A percentile compares a stretch with the other conserved stretches of the same genome.
Evolutionary conservation across 2,329 filamentous ascomycete species (phyloP).

Genomic region (Leptodontidium sp.): DNA sequence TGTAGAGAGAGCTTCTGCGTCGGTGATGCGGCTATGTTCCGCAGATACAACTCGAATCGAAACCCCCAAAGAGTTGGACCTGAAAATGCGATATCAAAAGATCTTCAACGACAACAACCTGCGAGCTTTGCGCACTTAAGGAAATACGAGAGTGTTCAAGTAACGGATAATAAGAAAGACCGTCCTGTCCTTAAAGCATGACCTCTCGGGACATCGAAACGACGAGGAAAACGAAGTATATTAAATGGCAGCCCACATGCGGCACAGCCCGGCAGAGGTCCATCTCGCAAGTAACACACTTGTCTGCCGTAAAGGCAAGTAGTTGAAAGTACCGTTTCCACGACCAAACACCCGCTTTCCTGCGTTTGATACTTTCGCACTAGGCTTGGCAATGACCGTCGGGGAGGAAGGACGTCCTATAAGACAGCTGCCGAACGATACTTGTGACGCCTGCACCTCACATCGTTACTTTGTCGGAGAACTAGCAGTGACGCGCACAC

Average conservation of each 20-base stretch:
- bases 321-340: neutral
- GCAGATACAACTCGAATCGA: neutral
- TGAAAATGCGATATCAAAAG: neutral
- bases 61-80: neutral
- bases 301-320: neutral
- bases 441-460: constrained; percentile 18
- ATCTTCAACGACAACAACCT: neutral
- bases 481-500: constrained; percentile 13
- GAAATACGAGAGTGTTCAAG: neutral
- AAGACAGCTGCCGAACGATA: constrained; percentile 20
- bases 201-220: constrained; percentile 3
- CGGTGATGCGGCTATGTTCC: neutral
- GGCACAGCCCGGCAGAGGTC: constrained; percentile 18
- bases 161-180: constrained; percentile 18
- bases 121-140: neutral
- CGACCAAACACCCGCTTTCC: neutral
- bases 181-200: neutral
- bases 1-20: too few relatives aligned
- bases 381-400: constrained; percentile 2
- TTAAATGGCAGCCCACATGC: neutral
- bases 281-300: neutral
- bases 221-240: constrained; percentile 11
- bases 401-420: constrained; percentile 13
- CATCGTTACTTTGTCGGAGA: constrained; percentile 2
- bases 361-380: constrained; percentile 12